phyloP scores from a whole-genome alignment of 306 rosid species.

The Cercis canadensis region DNA sequence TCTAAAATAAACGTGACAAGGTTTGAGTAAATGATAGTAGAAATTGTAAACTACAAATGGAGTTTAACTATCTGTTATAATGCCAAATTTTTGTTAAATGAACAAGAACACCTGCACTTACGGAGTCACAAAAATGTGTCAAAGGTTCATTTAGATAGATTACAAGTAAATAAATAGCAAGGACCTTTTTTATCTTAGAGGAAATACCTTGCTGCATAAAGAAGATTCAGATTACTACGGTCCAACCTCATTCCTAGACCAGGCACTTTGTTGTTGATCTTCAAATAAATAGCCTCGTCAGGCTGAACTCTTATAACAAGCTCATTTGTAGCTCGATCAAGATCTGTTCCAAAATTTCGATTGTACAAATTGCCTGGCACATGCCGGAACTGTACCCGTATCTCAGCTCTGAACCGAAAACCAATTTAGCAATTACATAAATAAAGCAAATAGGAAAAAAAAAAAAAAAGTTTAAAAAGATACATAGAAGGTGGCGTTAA shows the following conservation, averaged over 20 bases:
- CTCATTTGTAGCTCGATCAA: conserved; percentile 79
- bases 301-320: conserved; percentile 95
- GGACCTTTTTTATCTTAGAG: not conserved
- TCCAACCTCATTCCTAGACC: conserved; percentile 91
- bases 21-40: not conserved
- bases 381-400: conserved; percentile 91
- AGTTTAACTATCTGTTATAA: not conserved
- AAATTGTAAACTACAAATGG: not conserved
- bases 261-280: conserved; percentile 90
- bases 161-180: not conserved
- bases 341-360: conserved; percentile 75
- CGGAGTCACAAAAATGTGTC: not conserved
- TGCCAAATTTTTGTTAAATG: not conserved
- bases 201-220: conserved; percentile 83
- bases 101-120: not conserved
- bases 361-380: conserved; percentile 90
- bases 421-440: conserved; percentile 17
- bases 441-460: not conserved
- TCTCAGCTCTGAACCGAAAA: conserved; percentile 74
- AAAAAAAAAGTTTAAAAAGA: not conserved
- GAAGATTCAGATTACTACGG: conserved; percentile 84
- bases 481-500: not conserved
- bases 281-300: conserved; percentile 86
- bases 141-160: not conserved
- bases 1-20: conserved; percentile 46